Base-by-base conservation (phyloP, 2,329 filamentous ascomycete genomes). In the Aspergillus ustus region DNA sequence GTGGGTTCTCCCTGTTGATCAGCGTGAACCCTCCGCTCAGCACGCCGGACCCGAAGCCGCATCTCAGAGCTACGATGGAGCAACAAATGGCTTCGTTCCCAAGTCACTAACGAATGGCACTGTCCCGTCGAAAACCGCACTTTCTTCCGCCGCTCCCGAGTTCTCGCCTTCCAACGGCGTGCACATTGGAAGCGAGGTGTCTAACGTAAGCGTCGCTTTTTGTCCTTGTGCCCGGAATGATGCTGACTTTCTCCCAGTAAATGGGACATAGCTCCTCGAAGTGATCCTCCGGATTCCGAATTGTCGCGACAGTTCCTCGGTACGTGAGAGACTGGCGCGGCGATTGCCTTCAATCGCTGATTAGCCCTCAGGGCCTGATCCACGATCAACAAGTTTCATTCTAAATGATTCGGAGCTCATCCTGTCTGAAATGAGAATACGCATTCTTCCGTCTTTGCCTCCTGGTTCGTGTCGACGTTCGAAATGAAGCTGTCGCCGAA, bases 21-120 rank as follows among this genome's bases (percentile, higher is more conserved):
- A 92, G 64, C 89, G 94, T 64, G 87, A 93, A 67, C 83, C 87
- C 46, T 84, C 86, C 20, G 91, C 91, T 44, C 91, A 90, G 73
- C 91, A 90, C 69, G 85, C 90, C 19, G 93, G 93, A 8, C 86
- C 87, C n/a, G 74, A 79, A 43, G 71, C 70, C 56, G 72, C 73
- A 49, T 70, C 67, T 67, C 70, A 69, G 49, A 68, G 65, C 49
- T 66, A 68, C 50, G 72, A 78, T 57, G 69, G 66, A 43, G 66
- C 70, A 34, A 61, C 67, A 25, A 78, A 78, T 43, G 75, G 76
- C 29, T 66, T 71, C 59, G 66, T 53, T 60, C 20, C 67, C 60
- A 58, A 57, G 15, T 48, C 70, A 54, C 52, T 75, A 45, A 65
- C 70, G 7, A 84, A 85, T 59, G 81, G 80, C 20, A 69, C 63